Evolutionary conservation across 805 yeast genomes (phyloP).

Genomic region (Saccharomycopsis schoenii): DNA sequence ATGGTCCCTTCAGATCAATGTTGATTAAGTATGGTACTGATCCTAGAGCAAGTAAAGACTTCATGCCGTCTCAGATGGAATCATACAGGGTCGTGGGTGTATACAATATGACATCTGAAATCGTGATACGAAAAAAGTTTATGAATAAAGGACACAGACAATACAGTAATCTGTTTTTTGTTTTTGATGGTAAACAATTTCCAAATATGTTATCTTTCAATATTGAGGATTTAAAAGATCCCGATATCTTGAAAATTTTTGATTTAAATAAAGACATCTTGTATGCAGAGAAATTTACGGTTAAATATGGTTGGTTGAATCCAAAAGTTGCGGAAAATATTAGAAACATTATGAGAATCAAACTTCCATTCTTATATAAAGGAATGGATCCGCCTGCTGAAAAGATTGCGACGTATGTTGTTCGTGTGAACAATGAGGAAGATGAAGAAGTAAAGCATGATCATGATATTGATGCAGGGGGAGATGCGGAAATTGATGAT

Average conservation of each 20-base stretch:
- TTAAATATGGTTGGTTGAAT: conserved; percentile 74
- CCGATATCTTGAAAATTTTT: conserved; percentile 41
- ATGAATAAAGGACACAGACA: conserved; percentile 22
- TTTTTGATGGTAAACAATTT: conserved; percentile 61
- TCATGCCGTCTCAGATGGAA: conserved; percentile 72
- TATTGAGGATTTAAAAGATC: conserved; percentile 67
- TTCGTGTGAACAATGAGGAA: conserved; percentile 21
- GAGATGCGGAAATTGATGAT: background rate
- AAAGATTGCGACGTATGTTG: conserved; percentile 29
- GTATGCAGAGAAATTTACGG: conserved; percentile 33
- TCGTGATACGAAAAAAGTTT: conserved; percentile 21
- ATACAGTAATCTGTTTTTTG: conserved; percentile 29
- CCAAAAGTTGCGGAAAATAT: conserved; percentile 51
- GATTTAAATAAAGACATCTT: conserved; percentile 14
- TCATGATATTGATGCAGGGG: background rate
- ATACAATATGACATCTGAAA: conserved; percentile 22
- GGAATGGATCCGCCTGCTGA: conserved; percentile 36
- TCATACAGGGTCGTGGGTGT: conserved; percentile 51
- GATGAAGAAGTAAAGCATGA: conserved; percentile 13
- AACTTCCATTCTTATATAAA: conserved; percentile 50
- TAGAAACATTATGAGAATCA: conserved; percentile 63
- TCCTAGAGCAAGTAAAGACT: conserved; percentile 48
- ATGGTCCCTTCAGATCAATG: conserved; percentile 93
- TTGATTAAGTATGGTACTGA: conserved; percentile 72
- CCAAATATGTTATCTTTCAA: conserved; percentile 70